These are phyloP conservation scores for Chloranthus sessilifolius DNA, from an alignment of 164 flowering plant species.

Conservation along the genomic window DNA sequence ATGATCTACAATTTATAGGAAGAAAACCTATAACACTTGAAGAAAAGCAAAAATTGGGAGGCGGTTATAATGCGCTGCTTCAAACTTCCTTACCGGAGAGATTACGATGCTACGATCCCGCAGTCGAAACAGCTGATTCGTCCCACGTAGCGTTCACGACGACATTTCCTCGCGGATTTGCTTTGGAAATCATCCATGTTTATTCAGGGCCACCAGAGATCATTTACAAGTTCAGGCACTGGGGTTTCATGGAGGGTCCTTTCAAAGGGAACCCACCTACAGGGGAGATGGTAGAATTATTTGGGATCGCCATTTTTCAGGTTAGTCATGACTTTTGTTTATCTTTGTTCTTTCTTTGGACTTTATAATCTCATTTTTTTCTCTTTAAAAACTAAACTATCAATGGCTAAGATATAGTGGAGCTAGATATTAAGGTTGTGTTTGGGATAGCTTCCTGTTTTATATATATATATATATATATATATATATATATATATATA, in stretches of 20 bases:
- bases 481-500: too few species aligned
- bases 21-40: constrained; percentile 61
- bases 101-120: constrained; percentile 53
- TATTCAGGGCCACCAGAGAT: constrained; percentile 71
- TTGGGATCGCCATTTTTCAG: constrained; percentile 54
- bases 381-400: too few species aligned
- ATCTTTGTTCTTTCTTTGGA: too few species aligned
- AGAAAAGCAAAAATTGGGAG: constrained; percentile 58
- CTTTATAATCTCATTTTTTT: too few species aligned
- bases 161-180: constrained; percentile 6
- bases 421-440: too few species aligned
- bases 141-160: constrained; percentile 17
- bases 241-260: constrained; percentile 86
- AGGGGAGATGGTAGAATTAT: constrained; percentile 54
- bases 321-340: too few species aligned
- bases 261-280: constrained; percentile 79
- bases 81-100: constrained; percentile 62
- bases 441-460: too few species aligned
- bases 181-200: constrained; percentile 38
- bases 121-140: constrained; percentile 28
- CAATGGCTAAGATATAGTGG: too few species aligned
- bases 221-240: constrained; percentile 74
- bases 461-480: too few species aligned
- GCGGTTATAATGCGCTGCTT: constrained; percentile 74
- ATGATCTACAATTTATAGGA: constrained; percentile 28